Base-by-base conservation (phyloP, 2,329 filamentous ascomycete genomes). In the Colletotrichum australisinense region DNA sequence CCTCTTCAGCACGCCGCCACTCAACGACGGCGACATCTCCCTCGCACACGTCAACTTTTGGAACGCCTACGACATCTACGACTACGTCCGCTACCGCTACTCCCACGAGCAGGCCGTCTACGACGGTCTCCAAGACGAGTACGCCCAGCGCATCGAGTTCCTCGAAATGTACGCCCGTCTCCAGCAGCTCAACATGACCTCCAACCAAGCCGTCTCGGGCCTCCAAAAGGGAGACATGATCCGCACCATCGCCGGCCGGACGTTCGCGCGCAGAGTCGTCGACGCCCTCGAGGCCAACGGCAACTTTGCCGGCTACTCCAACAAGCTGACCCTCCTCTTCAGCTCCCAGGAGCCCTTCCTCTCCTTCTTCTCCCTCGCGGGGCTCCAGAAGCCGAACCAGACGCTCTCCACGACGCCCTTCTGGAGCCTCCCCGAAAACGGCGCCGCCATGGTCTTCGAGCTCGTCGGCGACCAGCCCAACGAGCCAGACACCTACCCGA, bases 371-470 rank as follows among this genome's bases (percentile, higher is more conserved):
- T 81, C 85, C 1, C 81, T 91, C 3, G 80, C 86, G 0, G 81
- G 83, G 0, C 84, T 91, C 8, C 84, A 84, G 5, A 85, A 84
- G 62, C 78, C 80, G 0, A 80, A 90, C 64, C 90, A 91, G 78
- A 86, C 83, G n/a, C 85, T 88, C 4, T 84, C 14, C 14, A 16
- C 79, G 58, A 78, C 72, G 38, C 79, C 75, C 75, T 81, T 83
- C 65, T 78, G 79, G 4, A 75, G 72, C 2, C 72, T 91, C 16
- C 91, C 93, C 0, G 88, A 92, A 75, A 94, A 95, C 49, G 95
- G 94, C 0, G 92, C 91, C 1, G 88, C 90, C 53, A 92, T 97
- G 88, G 85, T 89, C 0, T 95, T 97, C 79, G 95, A 98, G 83
- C 80, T 92, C 22, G 80, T 85, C 42, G 80, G 81, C 12, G 75